Evolutionary conservation across 1,284 basidiomycete genomes (phyloP).

Genomic region (Rugosomyces carneus): DNA sequence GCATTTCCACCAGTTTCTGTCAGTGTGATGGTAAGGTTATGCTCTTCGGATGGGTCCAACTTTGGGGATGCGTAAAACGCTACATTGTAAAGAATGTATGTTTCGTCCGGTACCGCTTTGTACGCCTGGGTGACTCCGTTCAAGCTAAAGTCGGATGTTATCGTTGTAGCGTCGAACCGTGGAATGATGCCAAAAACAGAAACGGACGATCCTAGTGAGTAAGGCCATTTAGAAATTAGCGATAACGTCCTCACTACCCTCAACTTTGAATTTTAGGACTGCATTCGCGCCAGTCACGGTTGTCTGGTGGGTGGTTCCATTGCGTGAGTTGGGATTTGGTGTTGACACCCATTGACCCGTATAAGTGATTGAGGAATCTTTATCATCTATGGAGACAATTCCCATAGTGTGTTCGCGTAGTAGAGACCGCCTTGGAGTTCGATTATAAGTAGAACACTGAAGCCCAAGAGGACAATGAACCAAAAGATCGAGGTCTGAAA

Average conservation of each 20-base stretch:
- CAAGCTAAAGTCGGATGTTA: neutral
- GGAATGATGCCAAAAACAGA: neutral
- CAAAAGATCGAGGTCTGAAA: no score
- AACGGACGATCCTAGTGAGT: neutral
- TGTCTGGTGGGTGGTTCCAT: neutral
- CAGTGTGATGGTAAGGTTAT: neutral
- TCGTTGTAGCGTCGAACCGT: neutral
- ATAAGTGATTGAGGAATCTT: neutral
- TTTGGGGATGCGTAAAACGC: neutral
- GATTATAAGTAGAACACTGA: no score
- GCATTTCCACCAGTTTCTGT: neutral
- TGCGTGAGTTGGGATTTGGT: neutral
- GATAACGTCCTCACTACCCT: neutral
- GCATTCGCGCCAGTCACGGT: neutral
- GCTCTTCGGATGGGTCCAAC: neutral
- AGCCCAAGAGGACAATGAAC: no score
- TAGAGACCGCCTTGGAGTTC: no score
- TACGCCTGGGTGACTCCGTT: neutral
- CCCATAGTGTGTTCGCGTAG: no score
- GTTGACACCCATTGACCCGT: neutral
- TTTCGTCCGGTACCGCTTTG: no score
- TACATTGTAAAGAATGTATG: no score
- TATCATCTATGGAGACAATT: neutral
- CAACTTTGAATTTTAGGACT: neutral
- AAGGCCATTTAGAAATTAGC: neutral